A percentile compares a stretch with the other conserved stretches of the same genome.
These are phyloP conservation scores for Tricholoma hemisulphureum DNA, from an alignment of 768 basidiomycete species.

Conservation along the genomic window DNA sequence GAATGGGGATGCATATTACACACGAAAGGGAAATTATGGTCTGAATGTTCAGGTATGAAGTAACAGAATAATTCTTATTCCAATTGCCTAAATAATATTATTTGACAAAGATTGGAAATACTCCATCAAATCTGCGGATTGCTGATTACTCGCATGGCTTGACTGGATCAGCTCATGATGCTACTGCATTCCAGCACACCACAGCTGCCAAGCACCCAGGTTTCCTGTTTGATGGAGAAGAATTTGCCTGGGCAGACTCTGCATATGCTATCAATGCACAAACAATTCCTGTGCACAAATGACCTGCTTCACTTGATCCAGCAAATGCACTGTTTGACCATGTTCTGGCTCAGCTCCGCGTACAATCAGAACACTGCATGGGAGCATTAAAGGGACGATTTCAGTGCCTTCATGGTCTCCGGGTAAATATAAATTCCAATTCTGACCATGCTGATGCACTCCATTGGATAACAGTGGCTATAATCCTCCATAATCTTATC, in stretches of 20 bases:
- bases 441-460: conserved; percentile 23
- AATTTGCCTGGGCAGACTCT: conserved; percentile 20
- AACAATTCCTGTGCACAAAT: conserved; percentile 30
- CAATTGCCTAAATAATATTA: not conserved
- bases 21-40: conserved; percentile 24
- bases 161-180: conserved; percentile 23
- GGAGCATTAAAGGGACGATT: conserved; percentile 30
- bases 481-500: conserved; percentile 36
- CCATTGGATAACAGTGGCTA: conserved; percentile 30
- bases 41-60: conserved; percentile 28
- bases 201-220: conserved; percentile 13
- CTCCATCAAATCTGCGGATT: too few relatives aligned
- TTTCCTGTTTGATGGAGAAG: conserved; percentile 15
- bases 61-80: not conserved
- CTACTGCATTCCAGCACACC: conserved; percentile 16
- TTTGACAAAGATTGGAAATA: too few relatives aligned
- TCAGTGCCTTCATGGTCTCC: conserved; percentile 22
- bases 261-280: conserved; percentile 24
- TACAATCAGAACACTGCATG: conserved; percentile 34
- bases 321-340: conserved; percentile 28
- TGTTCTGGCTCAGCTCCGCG: conserved; percentile 19
- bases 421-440: conserved; percentile 27
- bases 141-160: conserved; percentile 22
- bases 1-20: too few relatives aligned
- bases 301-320: conserved; percentile 22